Base-by-base conservation (phyloP, 805 yeast genomes). In the Hanseniaspora singularis region DNA sequence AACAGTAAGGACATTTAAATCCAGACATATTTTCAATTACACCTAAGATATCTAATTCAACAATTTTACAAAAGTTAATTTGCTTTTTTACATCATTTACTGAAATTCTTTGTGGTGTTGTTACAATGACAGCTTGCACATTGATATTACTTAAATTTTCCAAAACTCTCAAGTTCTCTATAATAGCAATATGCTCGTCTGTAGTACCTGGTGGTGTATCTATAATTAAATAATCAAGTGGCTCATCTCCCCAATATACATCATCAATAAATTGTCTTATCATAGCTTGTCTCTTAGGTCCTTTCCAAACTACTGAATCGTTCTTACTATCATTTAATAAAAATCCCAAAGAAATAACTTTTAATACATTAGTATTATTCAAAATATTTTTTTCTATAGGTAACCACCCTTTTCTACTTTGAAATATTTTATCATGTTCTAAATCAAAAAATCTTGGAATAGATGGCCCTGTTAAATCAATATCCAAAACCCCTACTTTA, bases 181-280 rank as follows among this genome's bases (percentile, higher is more conserved):
- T 96, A 32, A 94, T 81, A 3, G 96, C 87, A 32, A 92, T 92
- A 61, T 92, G 99, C 61, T 92, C 99, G 63, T 92, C 99, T 0
- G 95, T 82, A 0, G 99, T 92, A 0, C 99, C 99, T 0, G 99
- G 99, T 1, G 99, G 99, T 0, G 99, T 92, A 60, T 92, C 99
- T 5, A 92, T 87, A 27, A 92, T 64, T 48, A 89, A 64, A 58
- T 83, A 89, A 36, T 63, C 67, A 55, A 80, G 77, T 16, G 42
- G 43, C 48, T 85, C 76, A 23, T 72, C 66, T 0, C 86, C 95
- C 99, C 99, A 92, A 24, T 75, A 74, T 1, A 89, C 95, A 60
- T 92, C 97, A 51, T 76, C 74, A 34, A 94, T 68, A 59, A 92
- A 89, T 64, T 92, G 99, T 51, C 88, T 74, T 31, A 92, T 83